Evolutionary conservation across 768 basidiomycete species (phyloP), one percentile per base, ranked within the genome.

Genomic region (Collybiopsis confluens): DNA sequence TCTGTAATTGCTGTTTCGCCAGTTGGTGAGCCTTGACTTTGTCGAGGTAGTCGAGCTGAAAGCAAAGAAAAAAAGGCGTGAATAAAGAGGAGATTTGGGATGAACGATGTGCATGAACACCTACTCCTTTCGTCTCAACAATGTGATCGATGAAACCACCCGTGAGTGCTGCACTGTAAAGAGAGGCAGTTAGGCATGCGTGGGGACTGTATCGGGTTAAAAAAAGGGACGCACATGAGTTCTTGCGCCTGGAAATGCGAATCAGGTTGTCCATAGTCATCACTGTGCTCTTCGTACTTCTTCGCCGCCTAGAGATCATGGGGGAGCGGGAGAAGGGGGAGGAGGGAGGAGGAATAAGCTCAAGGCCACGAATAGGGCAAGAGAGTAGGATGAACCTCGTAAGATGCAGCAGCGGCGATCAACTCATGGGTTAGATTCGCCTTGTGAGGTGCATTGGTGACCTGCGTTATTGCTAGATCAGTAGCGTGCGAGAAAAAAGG

Each of bases 391-490:
- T 65, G 13, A 23, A 75, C 77, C 70, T 74, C 76, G 63, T 70
- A 83, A 53, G 77, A 61, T 2, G 81, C 81, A 21, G 82, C 82
- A 18, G 66, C 80, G 33, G 78, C 75, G 56, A 83, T 65, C 30
- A 82, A 59, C 65, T 83, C 77, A 62, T 83, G 81, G 7, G 76
- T 71, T 58, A 81, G 67, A 48, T 66, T 58, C 10, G 79, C 70
- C 68, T 78, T 67, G 69, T 80, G 80, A n/a, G 66, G 70, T 21
- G 66, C 66, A 53, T 71, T 70, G 28, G 50, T 21, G 51, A 73
- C 71, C 72, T 75, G 60, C 18, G 16, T 20, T 5, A 35, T 28
- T 21, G 46, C 30, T 28, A 44, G 24, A 26, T 21, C 27, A 21
- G 44, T 23, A 45, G n/a, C 38, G 38, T 9, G 8, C 13, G 5